Evolutionary conservation across 2,329 filamentous ascomycete genomes (phyloP).

Genomic region (Colletotrichum tofieldiae): DNA sequence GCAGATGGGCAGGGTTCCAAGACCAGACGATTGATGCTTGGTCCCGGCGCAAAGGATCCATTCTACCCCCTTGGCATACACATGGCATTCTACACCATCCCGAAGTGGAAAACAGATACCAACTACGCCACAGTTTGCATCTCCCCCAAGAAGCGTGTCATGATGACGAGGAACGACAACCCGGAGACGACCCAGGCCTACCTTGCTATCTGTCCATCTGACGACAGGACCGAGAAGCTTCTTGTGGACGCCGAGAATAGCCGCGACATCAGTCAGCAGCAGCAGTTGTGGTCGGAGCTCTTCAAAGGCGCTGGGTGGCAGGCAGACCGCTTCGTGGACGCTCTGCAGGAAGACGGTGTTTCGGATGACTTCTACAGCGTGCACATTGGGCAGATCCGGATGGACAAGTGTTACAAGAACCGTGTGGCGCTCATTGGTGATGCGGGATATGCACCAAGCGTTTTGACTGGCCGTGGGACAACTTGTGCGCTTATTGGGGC

Average conservation of each 20-base stretch:
- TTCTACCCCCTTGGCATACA: conserved; percentile 49
- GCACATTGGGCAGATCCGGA: conserved; percentile 61
- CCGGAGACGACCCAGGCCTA: conserved; percentile 41
- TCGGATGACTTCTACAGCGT: conserved; percentile 63
- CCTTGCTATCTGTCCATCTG: conserved; percentile 14
- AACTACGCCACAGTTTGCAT: conserved; percentile 36
- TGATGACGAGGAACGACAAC: conserved; percentile 35
- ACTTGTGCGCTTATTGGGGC: conserved; percentile 64
- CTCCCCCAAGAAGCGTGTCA: conserved; percentile 15
- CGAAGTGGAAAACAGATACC: conserved; percentile 44
- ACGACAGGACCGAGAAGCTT: conserved; percentile 23
- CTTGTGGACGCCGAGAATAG: conserved; percentile 14
- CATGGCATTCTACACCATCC: conserved; percentile 54
- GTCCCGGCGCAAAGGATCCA: conserved; percentile 44
- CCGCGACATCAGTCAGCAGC: conserved; percentile 43
- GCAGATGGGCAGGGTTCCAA: conserved; percentile 70
- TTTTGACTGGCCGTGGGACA: conserved; percentile 66
- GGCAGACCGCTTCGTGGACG: conserved; percentile 56
- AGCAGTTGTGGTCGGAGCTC: conserved; percentile 54
- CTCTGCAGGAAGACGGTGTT: conserved; percentile 51
- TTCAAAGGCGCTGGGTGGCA: conserved; percentile 58
- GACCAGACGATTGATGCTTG: conserved; percentile 60
- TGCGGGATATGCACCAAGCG: conserved; percentile 65
- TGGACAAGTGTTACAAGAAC: conserved; percentile 60
- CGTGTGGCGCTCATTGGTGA: conserved; percentile 69